These are phyloP conservation scores for Solanum aculeatissimum DNA, from an alignment of 305 asterid genomes.

Conservation along the genomic window DNA sequence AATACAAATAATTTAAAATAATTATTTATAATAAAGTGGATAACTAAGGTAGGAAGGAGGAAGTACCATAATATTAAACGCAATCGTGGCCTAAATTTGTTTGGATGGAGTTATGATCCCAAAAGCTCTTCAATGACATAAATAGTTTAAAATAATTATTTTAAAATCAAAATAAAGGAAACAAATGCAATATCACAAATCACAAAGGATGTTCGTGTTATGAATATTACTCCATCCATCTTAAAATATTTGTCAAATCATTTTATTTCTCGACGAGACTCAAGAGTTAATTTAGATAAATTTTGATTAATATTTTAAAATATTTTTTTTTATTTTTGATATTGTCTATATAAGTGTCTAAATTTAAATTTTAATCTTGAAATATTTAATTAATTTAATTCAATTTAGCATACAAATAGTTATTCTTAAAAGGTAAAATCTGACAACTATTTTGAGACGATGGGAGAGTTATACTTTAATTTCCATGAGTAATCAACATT, in stretches of 20 bases:
- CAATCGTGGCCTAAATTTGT: background rate
- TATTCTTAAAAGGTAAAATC: no score
- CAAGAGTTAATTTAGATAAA: no score
- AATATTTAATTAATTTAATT: no score
- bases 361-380: no score
- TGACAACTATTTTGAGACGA: no score
- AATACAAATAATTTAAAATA: background rate
- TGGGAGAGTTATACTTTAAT: background rate
- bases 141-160: background rate
- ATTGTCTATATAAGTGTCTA: no score
- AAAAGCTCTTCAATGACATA: background rate
- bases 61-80: background rate
- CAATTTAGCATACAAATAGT: no score
- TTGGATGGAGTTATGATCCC: background rate
- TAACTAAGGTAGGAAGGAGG: background rate
- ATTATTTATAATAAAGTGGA: background rate
- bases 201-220: background rate
- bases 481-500: background rate
- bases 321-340: no score
- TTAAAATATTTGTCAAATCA: no score
- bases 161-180: background rate
- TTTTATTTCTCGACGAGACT: no score
- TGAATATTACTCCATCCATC: background rate
- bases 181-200: background rate
- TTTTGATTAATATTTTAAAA: no score